Base-by-base conservation (phyloP, 179 eudicot species). In the Silene noctiflora region DNA sequence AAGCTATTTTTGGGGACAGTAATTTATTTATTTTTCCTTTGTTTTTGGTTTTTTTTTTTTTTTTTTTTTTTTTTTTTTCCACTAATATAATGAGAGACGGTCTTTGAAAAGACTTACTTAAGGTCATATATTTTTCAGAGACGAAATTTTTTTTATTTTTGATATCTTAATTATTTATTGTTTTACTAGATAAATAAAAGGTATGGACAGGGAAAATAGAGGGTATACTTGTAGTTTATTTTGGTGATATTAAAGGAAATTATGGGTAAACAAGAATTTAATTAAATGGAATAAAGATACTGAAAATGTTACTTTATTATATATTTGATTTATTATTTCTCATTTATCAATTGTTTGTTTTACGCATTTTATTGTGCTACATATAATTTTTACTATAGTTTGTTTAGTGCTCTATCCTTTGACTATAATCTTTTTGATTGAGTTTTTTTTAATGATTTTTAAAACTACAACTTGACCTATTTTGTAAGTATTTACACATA, bases 1-100 rank as follows among this genome's bases (percentile, higher is more conserved):
- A 75, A 76, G 77, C 77, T 78, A 81, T 76, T 83, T 81, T 76
- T 69, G 78, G 76, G 74, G 79, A 78, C 76, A 81, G 81, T 79
- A 74, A 68, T 59, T 63, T 68, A 59, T 64, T 69, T 56, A 70
- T 67, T 66, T 39, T 35, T 67, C 4, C 0, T 46, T 72, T 70
- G 20, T 68, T 51, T 24, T 27, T 27, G 29, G 1, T 27, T 27
- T 27, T 27, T 27, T 27, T 27, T 27, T 27, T 61, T 75, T 73
- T 59, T 35, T 71, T 4, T 0, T 24, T 61, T 67, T 48, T n/a
- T n/a, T n/a, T n/a, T n/a, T n/a, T n/a, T n/a, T n/a, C n/a, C n/a
- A n/a, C n/a, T n/a, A n/a, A n/a, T n/a, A n/a, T n/a, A n/a, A n/a
- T n/a, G n/a, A n/a, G n/a, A n/a, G n/a, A n/a, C n/a, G n/a, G n/a